Percentiles rank a stretch among this genome's conserved stretches.
These are phyloP conservation scores for Arthrocladium fulminans DNA, from an alignment of 2,329 filamentous ascomycete species.

Conservation along the genomic window DNA sequence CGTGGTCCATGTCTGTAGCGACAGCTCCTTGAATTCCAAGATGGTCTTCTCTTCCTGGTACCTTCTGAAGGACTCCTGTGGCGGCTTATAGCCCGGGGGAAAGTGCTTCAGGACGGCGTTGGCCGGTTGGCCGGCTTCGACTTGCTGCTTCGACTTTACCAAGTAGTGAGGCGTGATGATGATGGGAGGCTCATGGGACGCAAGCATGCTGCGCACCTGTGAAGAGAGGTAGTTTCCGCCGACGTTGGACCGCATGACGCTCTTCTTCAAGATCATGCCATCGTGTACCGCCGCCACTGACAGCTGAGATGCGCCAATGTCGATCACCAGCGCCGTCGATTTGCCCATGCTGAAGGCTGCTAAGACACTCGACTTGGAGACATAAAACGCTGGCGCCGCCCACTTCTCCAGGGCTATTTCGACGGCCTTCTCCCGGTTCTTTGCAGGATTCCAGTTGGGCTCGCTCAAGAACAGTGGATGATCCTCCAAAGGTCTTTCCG, in stretches of 20 bases:
- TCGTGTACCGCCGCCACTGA: conserved; percentile 89
- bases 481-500: conserved; percentile 73
- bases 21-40: conserved; percentile 94
- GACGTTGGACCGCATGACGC: conserved; percentile 72
- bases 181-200: conserved; percentile 55
- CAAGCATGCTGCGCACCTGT: conserved; percentile 76
- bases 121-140: conserved; percentile 74
- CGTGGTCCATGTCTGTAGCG: conserved; percentile 79
- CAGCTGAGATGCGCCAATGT: conserved; percentile 80
- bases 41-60: conserved; percentile 89
- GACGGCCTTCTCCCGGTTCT: conserved; percentile 85
- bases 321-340: conserved; percentile 82
- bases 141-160: conserved; percentile 75
- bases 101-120: conserved; percentile 66
- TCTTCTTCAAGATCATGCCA: conserved; percentile 86
- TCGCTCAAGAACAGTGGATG: conserved; percentile 91
- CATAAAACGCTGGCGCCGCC: conserved; percentile 90
- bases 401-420: conserved; percentile 97
- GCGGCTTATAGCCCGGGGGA: conserved; percentile 50
- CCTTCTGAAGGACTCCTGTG: conserved; percentile 62
- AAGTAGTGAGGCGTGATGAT: conserved; percentile 77
- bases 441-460: conserved; percentile 80
- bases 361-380: conserved; percentile 80
- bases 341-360: conserved; percentile 89
- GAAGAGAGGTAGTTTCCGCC: conserved; percentile 84